phyloP scores from a whole-genome alignment of 1,284 basidiomycete genomes.

The Coniophora puteana region DNA sequence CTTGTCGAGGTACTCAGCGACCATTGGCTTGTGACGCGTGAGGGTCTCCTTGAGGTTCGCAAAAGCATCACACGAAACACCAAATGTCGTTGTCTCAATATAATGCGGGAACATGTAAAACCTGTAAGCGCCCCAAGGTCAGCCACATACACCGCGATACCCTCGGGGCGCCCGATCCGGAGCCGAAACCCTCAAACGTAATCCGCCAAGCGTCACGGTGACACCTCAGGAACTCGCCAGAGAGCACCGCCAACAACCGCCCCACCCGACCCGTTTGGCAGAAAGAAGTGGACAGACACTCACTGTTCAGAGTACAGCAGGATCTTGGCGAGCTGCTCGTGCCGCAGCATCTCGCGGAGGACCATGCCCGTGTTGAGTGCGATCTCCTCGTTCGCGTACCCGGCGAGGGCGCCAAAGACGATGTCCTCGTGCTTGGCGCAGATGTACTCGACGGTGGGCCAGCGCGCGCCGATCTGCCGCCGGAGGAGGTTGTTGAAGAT shows the following conservation, averaged over 20 bases:
- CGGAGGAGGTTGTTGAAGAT: conserved; percentile 97
- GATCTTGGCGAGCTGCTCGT: conserved; percentile 89
- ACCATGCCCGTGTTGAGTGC: conserved; percentile 99
- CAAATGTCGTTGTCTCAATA: conserved; percentile 97
- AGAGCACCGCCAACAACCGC: too few relatives aligned
- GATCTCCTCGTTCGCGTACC: conserved; percentile 93
- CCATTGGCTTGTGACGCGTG: conserved; percentile 95
- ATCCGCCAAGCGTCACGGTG: too few relatives aligned
- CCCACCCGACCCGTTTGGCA: conserved; percentile 7
- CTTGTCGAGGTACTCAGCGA: conserved; percentile 92
- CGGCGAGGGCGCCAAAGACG: conserved; percentile 83
- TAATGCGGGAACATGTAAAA: conserved; percentile 97
- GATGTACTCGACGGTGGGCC: conserved; percentile 95
- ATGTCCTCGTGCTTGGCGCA: conserved; percentile 77
- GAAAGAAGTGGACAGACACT: conserved; percentile 28
- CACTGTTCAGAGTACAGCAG: conserved; percentile 92
- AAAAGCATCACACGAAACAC: conserved; percentile 97
- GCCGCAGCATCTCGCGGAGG: conserved; percentile 93
- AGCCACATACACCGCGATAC: conserved; percentile 6
- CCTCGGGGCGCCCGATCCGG: too few relatives aligned
- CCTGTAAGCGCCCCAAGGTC: conserved; percentile 44
- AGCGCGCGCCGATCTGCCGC: conserved; percentile 89
- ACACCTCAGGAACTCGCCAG: too few relatives aligned
- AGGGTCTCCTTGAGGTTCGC: conserved; percentile 96
- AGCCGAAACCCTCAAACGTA: too few relatives aligned